These are phyloP conservation scores for Ormosia emarginata DNA, from an alignment of 306 rosid species.

Conservation along the genomic window DNA sequence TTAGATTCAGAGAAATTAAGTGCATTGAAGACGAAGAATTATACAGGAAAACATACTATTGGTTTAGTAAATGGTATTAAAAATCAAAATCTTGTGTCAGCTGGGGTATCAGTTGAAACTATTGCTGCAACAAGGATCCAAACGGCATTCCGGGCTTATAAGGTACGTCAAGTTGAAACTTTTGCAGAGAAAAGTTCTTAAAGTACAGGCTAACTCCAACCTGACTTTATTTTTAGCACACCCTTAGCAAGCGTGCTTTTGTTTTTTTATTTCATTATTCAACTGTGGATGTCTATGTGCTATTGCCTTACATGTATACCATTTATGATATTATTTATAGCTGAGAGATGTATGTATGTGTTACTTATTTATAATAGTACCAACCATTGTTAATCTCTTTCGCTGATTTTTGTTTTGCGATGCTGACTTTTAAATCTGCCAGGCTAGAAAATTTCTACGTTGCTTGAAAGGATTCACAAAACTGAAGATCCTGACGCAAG, in stretches of 20 bases:
- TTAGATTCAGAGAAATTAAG: slow-evolving; percentile 28
- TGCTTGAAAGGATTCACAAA: slow-evolving; percentile 56
- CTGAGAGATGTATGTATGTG: neutral
- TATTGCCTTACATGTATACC: neutral
- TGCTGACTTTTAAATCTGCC: neutral
- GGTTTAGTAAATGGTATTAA: slow-evolving; percentile 22
- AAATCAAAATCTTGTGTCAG: slow-evolving; percentile 28
- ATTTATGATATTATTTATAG: neutral
- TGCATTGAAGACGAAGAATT: slow-evolving; percentile 33
- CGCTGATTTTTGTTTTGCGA: neutral
- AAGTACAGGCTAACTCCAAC: neutral
- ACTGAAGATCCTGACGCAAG: slow-evolving; percentile 44
- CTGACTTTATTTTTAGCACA: neutral
- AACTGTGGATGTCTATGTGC: neutral
- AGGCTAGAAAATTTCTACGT: slow-evolving; percentile 71
- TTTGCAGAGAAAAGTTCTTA: neutral
- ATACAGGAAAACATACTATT: slow-evolving; percentile 9
- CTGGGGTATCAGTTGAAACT: slow-evolving; percentile 48
- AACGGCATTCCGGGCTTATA: slow-evolving; percentile 64
- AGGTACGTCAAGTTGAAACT: slow-evolving; percentile 37
- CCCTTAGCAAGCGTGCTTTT: neutral
- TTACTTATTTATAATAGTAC: neutral
- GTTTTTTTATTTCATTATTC: neutral
- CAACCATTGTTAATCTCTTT: neutral
- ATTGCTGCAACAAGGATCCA: slow-evolving; percentile 74